Base-by-base conservation (phyloP, 441 rosid genomes). In the Populus tomentosa region DNA sequence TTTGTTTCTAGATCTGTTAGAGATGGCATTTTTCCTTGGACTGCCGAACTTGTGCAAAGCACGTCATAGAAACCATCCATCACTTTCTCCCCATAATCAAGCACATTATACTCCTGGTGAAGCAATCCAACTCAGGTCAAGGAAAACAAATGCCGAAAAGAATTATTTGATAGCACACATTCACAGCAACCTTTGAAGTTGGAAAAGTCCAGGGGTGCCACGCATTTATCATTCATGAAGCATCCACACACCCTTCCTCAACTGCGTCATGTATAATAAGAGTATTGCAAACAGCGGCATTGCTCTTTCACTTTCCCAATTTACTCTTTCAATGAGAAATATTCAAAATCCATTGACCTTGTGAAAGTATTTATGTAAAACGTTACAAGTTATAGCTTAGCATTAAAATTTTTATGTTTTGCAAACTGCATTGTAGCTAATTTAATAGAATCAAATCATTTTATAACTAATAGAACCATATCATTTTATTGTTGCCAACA, bases 51-150 rank as follows among this genome's bases (percentile, higher is more conserved):
- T 46, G 89, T 78, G 65, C 97, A 90, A 79, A 89, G 92, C 32
- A 90, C 92, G 72, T 96, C 98, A 78, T 91, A 92, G 88, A 96
- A 96, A 65, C 96, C 94, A 88, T 94, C 98, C 38, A 91, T 87
- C 79, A 96, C 91, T 82, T 84, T 92, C 81, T 96, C 98, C 78
- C 90, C 97, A 80, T 90, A 96, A 84, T 94, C 99, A 85, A 96
- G 97, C 73, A 91, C 95, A 30, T 87, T 90, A 79, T 92, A 96
- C 84, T 94, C 99, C 96, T 96, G 90, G 73, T 8, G 65, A 75
- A 75, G 4, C 56, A 76, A 73, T 26, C 46, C 72, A 82, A 78
- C 35, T 16, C 24, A 80, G 36, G 69, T 66, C 53, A 79, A 59
- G 62, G 74, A 69, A 79, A 78, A 76, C 70, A 30, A 71, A 78